These are phyloP conservation scores for Colletotrichum incanum DNA, from an alignment of 2,329 filamentous ascomycete species.

Conservation along the genomic window DNA sequence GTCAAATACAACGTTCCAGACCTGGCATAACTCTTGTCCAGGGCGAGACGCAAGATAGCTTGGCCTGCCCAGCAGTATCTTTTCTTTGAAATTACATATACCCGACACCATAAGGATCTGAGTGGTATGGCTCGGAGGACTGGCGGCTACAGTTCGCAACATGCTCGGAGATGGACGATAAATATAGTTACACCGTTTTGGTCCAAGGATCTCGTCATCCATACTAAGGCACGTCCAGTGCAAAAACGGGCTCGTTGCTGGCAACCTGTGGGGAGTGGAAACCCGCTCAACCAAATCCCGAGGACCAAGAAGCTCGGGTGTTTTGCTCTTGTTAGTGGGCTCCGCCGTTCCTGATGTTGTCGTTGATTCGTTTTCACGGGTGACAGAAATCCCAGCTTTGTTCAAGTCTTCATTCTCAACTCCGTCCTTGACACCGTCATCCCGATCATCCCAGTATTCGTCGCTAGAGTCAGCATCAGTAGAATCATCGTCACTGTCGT, in stretches of 20 bases:
- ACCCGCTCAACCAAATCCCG: background rate
- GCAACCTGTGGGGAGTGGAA: background rate
- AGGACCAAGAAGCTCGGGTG: background rate
- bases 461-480: too few relatives aligned
- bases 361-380: background rate
- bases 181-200: background rate
- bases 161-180: background rate
- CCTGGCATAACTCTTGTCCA: background rate
- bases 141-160: background rate
- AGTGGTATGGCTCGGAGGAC: background rate
- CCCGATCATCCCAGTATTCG: too few relatives aligned
- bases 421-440: too few relatives aligned
- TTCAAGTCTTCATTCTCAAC: background rate
- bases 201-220: background rate
- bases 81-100: background rate
- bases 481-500: too few relatives aligned
- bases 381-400: background rate
- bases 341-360: background rate
- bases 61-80: background rate
- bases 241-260: background rate
- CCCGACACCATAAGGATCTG: background rate
- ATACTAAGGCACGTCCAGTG: background rate
- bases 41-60: background rate
- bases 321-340: background rate
- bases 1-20: too few relatives aligned